Base-by-base conservation (phyloP, 2,329 filamentous ascomycete genomes). In the Cladosporium oxysporum region DNA sequence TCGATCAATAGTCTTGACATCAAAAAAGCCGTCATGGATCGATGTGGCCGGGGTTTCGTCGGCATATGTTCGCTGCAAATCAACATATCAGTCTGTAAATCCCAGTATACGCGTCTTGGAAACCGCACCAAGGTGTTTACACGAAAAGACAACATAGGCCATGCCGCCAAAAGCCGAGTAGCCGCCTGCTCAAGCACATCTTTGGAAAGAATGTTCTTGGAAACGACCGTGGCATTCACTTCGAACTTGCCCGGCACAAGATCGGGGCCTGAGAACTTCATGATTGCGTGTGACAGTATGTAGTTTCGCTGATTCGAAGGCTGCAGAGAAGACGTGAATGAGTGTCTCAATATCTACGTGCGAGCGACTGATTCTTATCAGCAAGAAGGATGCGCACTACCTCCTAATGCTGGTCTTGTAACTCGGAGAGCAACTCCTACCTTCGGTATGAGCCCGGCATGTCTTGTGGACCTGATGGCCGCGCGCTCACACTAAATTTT, bases 221-320 rank as follows among this genome's bases (percentile, higher is more conserved):
- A 50, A 16, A 61, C 47, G 47, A 61, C 28, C 5, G 33, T 16
- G 14, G 31, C 44, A 23, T 49, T 49, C 11, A 50, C 21, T 31
- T 61, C 58, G 44, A 50, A 61, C 11, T 23, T 61, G 18, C 26
- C n/a, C 29, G 49, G 44, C 16, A 61, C 29, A 21, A 52, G 26
- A 52, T 61, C 58, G 5, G 58, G 44, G 21, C 58, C 58, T 5
- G 41, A 23, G 44, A 61, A 61, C 29, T 35, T 61, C 41, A 61
- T 61, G 28, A 33, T 55, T 5, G 4, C n/a, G 28, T 33, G 14
- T 31, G 18, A 8, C n/a, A 21, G n/a, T 47, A 10, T 47, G n/a
- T 47, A 21, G 21, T 0, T 47, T 16, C 10, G 41, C 21, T 12
- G 41, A 21, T 47, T 21, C n/a, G 41, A 21, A 23, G n/a, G 41